Base-by-base conservation (phyloP, 176 grass and related monocot species). In the Zoysia pacifica region DNA sequence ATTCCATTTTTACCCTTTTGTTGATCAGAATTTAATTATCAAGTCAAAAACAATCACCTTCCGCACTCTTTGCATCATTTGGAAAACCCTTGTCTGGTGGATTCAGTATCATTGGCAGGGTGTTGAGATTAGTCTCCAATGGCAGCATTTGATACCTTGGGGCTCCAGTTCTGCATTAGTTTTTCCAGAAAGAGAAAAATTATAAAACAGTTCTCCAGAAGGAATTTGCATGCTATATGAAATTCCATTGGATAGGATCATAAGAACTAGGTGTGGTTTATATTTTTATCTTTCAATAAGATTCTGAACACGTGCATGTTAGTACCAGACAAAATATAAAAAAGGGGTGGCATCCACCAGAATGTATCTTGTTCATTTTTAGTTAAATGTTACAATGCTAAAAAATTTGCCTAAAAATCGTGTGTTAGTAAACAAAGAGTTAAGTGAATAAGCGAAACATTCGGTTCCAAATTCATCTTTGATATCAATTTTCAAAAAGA, bases 121-220 rank as follows among this genome's bases (percentile, higher is more conserved):
- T 89, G 63, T 98, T 98, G 44, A 98, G 96, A 82, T 98, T 92
- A 73, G 96, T 98, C 83, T 98, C 92, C 66, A 91, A 67, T 12
- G 96, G 96, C 42, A 98, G 84, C 96, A 98, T 98, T 87, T 98
- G 96, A 75, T 98, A 98, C 79, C 90, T 90, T 49, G 96, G 96
- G 79, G 90, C 96, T 65, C 84, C 96, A 61, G 75, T 93, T 70
- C 96, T 98, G 77, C 77, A 93, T 40, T 16, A 68, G 78, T 63
- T 68, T 54, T 35, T 14, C 54, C 15, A 65, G 48, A 44, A 87
- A 35, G 4, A 59, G 12, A 48, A 74, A 50, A 76, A 73, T 76
- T 66, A 87, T 47, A 65, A n/a, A 67, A 37, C 8, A 42, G 9
- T 66, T 77, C 36, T 72, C 65, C 28, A 28, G 28, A 85, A 14